Percentiles rank a stretch among this genome's conserved stretches.
Evolutionary conservation across 495 filamentous ascomycete species (phyloP).

Genomic region (Mytilinidion resinicola): DNA sequence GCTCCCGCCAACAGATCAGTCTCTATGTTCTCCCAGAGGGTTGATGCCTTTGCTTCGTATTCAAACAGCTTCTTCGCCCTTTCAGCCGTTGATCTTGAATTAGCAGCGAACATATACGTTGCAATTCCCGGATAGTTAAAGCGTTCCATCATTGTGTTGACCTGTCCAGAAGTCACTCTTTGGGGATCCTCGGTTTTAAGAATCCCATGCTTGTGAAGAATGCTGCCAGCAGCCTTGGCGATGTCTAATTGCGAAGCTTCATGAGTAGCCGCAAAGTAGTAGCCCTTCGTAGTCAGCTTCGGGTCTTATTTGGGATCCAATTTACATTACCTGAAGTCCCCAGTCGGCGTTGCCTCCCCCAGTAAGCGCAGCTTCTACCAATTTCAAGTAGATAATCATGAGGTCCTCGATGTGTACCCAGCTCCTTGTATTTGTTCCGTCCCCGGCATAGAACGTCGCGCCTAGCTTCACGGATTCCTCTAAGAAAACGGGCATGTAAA

Average conservation of each 20-base stretch:
- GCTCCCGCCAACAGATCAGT: constrained; percentile 5
- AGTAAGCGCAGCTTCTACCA: constrained; percentile 17
- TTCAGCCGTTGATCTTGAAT: constrained; percentile 15
- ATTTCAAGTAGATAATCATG: constrained; percentile 15
- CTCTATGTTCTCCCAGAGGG: constrained; percentile 15
- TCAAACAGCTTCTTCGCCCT: constrained; percentile 9
- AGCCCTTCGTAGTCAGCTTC: constrained; percentile 1
- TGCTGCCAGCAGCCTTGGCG: constrained; percentile 7
- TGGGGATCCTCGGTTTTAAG: constrained; percentile 7
- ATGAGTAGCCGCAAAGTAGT: constrained; percentile 18
- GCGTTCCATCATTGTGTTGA: constrained; percentile 7
- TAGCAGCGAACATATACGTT: constrained; percentile 15
- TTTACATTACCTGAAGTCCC: neutral
- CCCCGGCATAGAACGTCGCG: constrained; percentile 6
- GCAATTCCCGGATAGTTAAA: neutral
- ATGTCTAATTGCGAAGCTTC: constrained; percentile 15
- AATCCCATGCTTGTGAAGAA: constrained; percentile 6
- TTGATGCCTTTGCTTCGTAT: constrained; percentile 11
- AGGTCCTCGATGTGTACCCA: constrained; percentile 27
- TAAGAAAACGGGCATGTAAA: constrained; percentile 8
- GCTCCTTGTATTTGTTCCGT: constrained; percentile 10
- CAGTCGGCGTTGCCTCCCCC: constrained; percentile 16
- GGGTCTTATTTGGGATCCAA: too few relatives aligned
- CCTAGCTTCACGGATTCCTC: constrained; percentile 4
- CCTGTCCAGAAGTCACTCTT: constrained; percentile 1